Conservation (phyloP, 139 green algal genomes). For the Volvox reticuliferus region DNA sequence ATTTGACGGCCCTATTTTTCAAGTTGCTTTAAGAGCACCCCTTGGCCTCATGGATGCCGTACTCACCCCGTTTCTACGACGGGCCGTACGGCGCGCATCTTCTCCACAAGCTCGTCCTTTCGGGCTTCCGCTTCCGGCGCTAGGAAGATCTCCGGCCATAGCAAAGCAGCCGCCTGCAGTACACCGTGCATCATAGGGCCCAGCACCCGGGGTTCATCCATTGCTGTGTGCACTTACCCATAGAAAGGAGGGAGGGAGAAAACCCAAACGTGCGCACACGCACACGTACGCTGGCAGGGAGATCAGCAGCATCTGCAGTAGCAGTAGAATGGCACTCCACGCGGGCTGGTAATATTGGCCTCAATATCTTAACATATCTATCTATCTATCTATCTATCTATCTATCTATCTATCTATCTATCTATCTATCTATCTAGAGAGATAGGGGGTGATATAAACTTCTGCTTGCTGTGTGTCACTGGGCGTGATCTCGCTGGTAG, state of each 20-base stretch:
- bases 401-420: no score
- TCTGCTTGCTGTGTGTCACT: no score
- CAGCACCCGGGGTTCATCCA: no score
- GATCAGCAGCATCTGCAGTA: not conserved
- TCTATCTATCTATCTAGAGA: no score
- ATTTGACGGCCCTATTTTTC: no score
- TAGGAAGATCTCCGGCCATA: conserved; percentile 93
- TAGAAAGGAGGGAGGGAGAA: not conserved
- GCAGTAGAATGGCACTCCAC: not conserved
- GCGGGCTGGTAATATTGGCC: not conserved
- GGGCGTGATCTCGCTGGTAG: no score
- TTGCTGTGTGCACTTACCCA: not conserved
- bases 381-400: no score
- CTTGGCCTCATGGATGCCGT: no score
- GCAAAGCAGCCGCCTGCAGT: conserved; percentile 71
- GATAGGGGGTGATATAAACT: no score
- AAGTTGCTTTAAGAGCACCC: no score
- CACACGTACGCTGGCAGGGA: not conserved
- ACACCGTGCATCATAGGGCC: not conserved
- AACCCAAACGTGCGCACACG: not conserved
- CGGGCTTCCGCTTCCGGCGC: conserved; percentile 62
- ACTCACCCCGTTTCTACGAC: conserved; percentile 97
- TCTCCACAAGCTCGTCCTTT: conserved; percentile 81
- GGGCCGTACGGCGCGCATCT: conserved; percentile 90
- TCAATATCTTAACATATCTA: no score